phyloP scores from a whole-genome alignment of 2,329 filamentous ascomycete genomes.

The Trichoderma sp. region DNA sequence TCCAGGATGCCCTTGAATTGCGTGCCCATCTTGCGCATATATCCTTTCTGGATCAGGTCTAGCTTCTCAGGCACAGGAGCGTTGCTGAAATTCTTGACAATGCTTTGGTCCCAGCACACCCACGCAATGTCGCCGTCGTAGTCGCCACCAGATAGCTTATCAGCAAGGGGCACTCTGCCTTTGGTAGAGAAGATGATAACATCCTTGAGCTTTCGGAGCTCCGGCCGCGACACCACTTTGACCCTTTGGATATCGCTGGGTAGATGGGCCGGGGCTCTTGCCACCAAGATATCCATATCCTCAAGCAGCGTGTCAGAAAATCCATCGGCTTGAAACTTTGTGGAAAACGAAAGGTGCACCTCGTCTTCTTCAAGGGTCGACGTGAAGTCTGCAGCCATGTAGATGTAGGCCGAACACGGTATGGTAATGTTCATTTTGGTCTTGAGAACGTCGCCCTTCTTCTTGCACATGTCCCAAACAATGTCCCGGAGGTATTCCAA shows the following conservation, averaged over 20 bases:
- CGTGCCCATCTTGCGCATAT: slow-evolving; percentile 52
- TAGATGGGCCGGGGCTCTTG: slow-evolving; percentile 69
- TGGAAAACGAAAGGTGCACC: slow-evolving; percentile 68
- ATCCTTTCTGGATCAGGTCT: slow-evolving; percentile 50
- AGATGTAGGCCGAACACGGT: slow-evolving; percentile 61
- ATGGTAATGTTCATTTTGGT: slow-evolving; percentile 63
- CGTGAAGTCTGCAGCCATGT: slow-evolving; percentile 70
- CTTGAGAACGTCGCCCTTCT: slow-evolving; percentile 57
- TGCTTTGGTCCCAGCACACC: slow-evolving; percentile 70
- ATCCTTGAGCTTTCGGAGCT: slow-evolving; percentile 70
- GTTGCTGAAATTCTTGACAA: slow-evolving; percentile 70
- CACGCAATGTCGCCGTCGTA: slow-evolving; percentile 81
- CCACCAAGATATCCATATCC: slow-evolving; percentile 64
- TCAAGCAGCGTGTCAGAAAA: slow-evolving; percentile 58
- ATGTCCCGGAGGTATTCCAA: slow-evolving; percentile 53
- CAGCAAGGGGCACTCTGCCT: slow-evolving; percentile 65
- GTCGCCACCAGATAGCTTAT: slow-evolving; percentile 75
- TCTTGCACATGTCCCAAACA: slow-evolving; percentile 51
- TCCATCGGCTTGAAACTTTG: slow-evolving; percentile 59
- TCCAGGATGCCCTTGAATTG: slow-evolving; percentile 51
- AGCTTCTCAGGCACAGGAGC: slow-evolving; percentile 43
- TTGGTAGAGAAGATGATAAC: slow-evolving; percentile 75
- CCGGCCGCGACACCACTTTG: slow-evolving; percentile 57
- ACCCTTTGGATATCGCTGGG: slow-evolving; percentile 74
- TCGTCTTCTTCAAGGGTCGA: slow-evolving; percentile 64